Evolutionary conservation across 2,329 filamentous ascomycete genomes (phyloP).

Genomic region (Xylariomycetidae sp.): DNA sequence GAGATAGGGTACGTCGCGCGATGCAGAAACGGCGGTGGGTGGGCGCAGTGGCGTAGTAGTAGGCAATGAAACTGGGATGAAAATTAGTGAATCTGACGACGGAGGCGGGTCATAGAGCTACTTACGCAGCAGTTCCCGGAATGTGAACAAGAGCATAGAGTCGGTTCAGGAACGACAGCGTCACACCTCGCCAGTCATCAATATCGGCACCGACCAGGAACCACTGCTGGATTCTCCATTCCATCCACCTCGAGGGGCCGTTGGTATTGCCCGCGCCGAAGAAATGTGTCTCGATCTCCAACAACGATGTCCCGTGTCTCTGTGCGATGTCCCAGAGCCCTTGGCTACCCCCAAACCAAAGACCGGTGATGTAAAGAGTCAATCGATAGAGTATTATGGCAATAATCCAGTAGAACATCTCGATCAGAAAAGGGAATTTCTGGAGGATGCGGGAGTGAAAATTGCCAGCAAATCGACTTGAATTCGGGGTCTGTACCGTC

Average conservation of each 20-base stretch:
- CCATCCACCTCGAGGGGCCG: constrained; percentile 33
- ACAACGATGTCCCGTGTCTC: constrained; percentile 36
- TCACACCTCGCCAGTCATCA: constrained; percentile 27
- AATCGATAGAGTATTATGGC: constrained; percentile 61
- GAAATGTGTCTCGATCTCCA: constrained; percentile 34
- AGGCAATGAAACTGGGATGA: constrained; percentile 38
- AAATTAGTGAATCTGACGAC: no score
- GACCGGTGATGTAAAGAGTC: constrained; percentile 48
- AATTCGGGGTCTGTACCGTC: constrained; percentile 45
- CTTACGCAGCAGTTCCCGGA: constrained; percentile 43
- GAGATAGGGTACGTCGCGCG: constrained; percentile 42
- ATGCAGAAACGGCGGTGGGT: constrained; percentile 31
- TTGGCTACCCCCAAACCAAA: constrained; percentile 44
- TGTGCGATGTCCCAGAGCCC: constrained; percentile 41
- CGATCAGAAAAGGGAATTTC: constrained; percentile 64
- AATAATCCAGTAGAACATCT: constrained; percentile 71
- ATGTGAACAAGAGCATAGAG: constrained; percentile 47
- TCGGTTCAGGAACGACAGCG: constrained; percentile 42
- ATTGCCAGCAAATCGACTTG: constrained; percentile 52
- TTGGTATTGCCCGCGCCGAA: constrained; percentile 18
- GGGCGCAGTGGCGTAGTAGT: constrained; percentile 36
- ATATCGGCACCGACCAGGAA: constrained; percentile 30
- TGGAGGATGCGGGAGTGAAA: constrained; percentile 56
- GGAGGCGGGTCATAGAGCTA: no score
- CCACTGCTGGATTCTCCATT: constrained; percentile 30